Evolutionary conservation across 2,329 filamentous ascomycete genomes (phyloP), one percentile per base, ranked within the genome.

Genomic region (Stemphylium lycopersici): DNA sequence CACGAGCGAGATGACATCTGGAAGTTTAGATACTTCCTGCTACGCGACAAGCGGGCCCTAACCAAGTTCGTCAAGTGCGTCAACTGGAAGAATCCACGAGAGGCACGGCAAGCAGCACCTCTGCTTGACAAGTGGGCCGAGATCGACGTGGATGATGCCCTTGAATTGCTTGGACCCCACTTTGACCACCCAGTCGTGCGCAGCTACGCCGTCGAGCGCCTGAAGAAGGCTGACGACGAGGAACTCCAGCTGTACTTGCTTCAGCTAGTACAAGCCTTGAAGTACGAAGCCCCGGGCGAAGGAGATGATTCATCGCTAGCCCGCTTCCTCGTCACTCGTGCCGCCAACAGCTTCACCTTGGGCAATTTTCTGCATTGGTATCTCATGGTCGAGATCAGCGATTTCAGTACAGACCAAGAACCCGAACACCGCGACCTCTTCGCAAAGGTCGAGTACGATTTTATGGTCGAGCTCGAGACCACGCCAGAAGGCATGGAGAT

Each of bases 311-410:
- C 93, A 0, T 96, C 93, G 0, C 80, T 99, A 5, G 93, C 93
- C 2, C 86, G 85, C 20, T 99, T 99, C 70, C 81, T 99, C 3
- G 95, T 99, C 51, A 86, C 90, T 1, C 86, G 95, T 32, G 96
- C 95, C 3, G 89, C 90, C 12, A 87, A 88, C 58, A 98, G 96
- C 69, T 90, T 97, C 68, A 88, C 90, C 55, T 83, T 99, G 1
- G 95, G 93, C 26, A 99, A 96, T 72, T 96, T 96, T 76, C 86
- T 99, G 48, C 91, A 97, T 74, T 99, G 95, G 95, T 99, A 98
- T 74, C 82, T 99, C 2, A 97, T 97, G 87, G 95, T 99, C 1
- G 96, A 99, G 77, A 96, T 93, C 64, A 91, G 96, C 65, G 93
- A 97, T 72, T 76, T 78, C 34, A 92, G 89, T 61, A 86, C 87